Base-by-base conservation (phyloP, 352 stramenopile species). In the Globisporangium cystogenes region DNA sequence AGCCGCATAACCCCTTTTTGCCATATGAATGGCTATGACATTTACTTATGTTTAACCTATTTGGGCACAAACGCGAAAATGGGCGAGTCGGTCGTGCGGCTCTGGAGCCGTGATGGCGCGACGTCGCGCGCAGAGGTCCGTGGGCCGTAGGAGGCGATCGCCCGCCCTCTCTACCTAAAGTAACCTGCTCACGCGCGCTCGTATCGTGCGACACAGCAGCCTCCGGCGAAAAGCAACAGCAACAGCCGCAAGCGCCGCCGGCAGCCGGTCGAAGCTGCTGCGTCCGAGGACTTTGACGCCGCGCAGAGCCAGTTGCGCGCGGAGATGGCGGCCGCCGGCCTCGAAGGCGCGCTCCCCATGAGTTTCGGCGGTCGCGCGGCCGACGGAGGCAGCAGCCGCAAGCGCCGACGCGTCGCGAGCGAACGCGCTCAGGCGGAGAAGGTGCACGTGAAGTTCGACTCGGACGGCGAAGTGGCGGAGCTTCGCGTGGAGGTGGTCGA, bases 401-500 rank as follows among this genome's bases (percentile, higher is more conserved):
- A 54, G 48, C 47, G 55, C 27, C 48, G 36, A 10, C 55, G 48
- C 4, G n/a, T 8, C 14, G 21, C 26, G n/a, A 36, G 20, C 3
- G 26, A n/a, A n/a, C 7, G 24, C 21, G 16, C 8, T 0, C 27
- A 39, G 20, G 46, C 78, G 16, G 66, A 84, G 21, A 87, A 90
- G 47, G 49, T 87, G 40, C 79, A 78, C 24, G 68, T 90, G 20
- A 68, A 72, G 21, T 87, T 75, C 57, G 67, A 86, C 63, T 87
- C 79, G 7, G 74, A 90, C 51, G 79, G 76, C 20, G 76, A 84
- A 57, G 70, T 81, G 14, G 48, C 51, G 0, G 66, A 82, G 20
- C 76, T 68, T 15, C 48, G 68, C 29, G 48, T 82, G 3, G 62
- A 86, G 27, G 52, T 68, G 16, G 65, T 87, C 12, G 67, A 73